Evolutionary conservation across 1,284 basidiomycete species (phyloP).

Genomic region (Phenoliferia sp.): DNA sequence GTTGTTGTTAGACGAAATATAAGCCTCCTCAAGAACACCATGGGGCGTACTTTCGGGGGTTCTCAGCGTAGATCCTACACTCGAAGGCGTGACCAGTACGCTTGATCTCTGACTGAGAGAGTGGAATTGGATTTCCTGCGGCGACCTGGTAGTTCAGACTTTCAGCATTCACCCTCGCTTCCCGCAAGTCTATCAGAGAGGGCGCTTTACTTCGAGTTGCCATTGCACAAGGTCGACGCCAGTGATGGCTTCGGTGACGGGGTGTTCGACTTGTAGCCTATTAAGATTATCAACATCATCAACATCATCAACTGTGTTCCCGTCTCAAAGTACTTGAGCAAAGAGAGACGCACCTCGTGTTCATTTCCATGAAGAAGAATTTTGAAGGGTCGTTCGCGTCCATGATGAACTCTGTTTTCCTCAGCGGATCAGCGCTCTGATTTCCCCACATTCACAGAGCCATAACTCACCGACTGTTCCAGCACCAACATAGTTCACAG

Average conservation of each 20-base stretch:
- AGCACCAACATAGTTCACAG: conserved; percentile 83
- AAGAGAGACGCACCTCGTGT: conserved; percentile 47
- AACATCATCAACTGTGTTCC: too few relatives aligned
- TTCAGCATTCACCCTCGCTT: not conserved
- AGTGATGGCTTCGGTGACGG: conserved; percentile 80
- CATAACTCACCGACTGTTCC: conserved; percentile 64
- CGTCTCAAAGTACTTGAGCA: not conserved
- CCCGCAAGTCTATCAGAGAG: not conserved
- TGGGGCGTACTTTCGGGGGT: conserved; percentile 61
- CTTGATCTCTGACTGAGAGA: conserved; percentile 69
- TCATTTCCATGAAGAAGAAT: conserved; percentile 91
- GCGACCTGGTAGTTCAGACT: conserved; percentile 56
- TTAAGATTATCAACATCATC: too few relatives aligned
- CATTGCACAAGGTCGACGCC: conserved; percentile 88
- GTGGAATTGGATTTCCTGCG: conserved; percentile 76
- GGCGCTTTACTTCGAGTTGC: conserved; percentile 79
- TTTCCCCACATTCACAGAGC: too few relatives aligned
- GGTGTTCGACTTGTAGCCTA: conserved; percentile 85
- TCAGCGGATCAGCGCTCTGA: not conserved
- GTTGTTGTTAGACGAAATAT: too few relatives aligned
- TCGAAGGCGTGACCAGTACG: conserved; percentile 90
- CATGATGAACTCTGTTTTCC: conserved; percentile 72
- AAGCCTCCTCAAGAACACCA: conserved; percentile 12
- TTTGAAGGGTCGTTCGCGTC: conserved; percentile 70
- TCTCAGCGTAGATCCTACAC: conserved; percentile 94